These are phyloP conservation scores for Monosporascus sp. DNA, from an alignment of 2,329 filamentous ascomycete genomes.

Conservation along the genomic window DNA sequence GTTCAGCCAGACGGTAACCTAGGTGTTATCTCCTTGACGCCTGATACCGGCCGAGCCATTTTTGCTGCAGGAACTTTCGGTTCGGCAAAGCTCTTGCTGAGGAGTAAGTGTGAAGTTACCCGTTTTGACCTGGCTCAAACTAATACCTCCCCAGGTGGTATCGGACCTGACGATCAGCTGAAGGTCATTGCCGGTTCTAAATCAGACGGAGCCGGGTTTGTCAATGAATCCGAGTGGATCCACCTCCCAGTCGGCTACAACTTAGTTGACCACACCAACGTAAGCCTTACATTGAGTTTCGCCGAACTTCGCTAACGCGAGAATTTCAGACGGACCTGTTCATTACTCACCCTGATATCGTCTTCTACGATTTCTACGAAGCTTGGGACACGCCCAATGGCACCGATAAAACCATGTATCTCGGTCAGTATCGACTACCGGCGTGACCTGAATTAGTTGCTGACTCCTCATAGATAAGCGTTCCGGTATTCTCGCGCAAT, in stretches of 20 bases:
- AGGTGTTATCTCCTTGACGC: conserved; percentile 56
- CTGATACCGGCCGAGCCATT: conserved; percentile 59
- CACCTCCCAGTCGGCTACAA: conserved; percentile 55
- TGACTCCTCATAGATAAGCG: conserved; percentile 16
- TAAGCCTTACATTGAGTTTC: conserved; percentile 6
- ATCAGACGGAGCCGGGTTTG: conserved; percentile 45
- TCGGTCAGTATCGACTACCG: conserved; percentile 28
- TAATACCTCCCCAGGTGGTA: conserved; percentile 39
- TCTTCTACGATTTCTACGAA: conserved; percentile 63
- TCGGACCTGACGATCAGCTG: conserved; percentile 59
- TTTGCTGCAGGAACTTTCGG: conserved; percentile 65
- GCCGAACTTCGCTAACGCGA: conserved; percentile 3
- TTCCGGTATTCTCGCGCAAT: conserved; percentile 56
- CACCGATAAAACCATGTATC: conserved; percentile 38
- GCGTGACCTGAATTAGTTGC: neutral
- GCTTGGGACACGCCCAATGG: conserved; percentile 48
- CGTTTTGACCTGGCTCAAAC: neutral
- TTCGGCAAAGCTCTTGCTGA: conserved; percentile 62
- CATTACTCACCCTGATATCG: conserved; percentile 39
- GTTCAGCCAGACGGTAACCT: conserved; percentile 46
- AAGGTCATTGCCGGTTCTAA: conserved; percentile 42
- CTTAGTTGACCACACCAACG: conserved; percentile 51
- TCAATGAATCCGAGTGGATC: conserved; percentile 49
- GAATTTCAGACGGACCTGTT: conserved; percentile 37
- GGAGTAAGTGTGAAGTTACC: conserved; percentile 35